A percentile compares a stretch with the other conserved stretches of the same genome.
These are phyloP conservation scores for Backusella luteola DNA, from an alignment of 192 early-diverging fungal genomes.

Conservation along the genomic window DNA sequence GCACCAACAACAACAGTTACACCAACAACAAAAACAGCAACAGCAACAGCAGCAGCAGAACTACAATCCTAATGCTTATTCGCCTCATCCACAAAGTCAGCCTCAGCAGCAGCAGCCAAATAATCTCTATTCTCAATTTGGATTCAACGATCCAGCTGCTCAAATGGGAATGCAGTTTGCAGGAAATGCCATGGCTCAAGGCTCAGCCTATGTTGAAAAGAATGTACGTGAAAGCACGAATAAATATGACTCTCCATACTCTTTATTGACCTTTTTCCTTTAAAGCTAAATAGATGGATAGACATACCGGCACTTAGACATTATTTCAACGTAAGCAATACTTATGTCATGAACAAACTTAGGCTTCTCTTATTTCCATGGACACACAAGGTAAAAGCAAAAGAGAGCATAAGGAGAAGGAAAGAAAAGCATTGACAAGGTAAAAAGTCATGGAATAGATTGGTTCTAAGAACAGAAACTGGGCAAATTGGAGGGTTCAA, in stretches of 20 bases:
- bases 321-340: conserved; percentile 95
- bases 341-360: conserved; percentile 90
- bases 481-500: conserved; percentile 77
- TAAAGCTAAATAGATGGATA: conserved; percentile 77
- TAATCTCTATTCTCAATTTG: conserved; percentile 47
- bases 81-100: conserved; percentile 1
- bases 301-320: conserved; percentile 84
- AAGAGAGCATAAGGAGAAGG: neutral
- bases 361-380: conserved; percentile 87
- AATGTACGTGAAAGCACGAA: conserved; percentile 60
- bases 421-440: neutral
- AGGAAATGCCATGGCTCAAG: conserved; percentile 75
- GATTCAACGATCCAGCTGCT: conserved; percentile 67
- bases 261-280: neutral
- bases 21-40: conserved; percentile 38
- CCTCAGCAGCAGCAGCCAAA: conserved; percentile 17
- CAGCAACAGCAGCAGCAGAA: neutral
- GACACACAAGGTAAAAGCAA: conserved; percentile 64
- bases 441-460: conserved; percentile 74
- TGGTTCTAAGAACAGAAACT: conserved; percentile 71
- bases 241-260: too few species aligned
- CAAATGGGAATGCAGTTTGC: conserved; percentile 98
- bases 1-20: neutral
- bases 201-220: conserved; percentile 85
- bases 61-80: conserved; percentile 13